Conservation (phyloP, 202 grass and related monocot genomes). For the Setaria viridis region DNA sequence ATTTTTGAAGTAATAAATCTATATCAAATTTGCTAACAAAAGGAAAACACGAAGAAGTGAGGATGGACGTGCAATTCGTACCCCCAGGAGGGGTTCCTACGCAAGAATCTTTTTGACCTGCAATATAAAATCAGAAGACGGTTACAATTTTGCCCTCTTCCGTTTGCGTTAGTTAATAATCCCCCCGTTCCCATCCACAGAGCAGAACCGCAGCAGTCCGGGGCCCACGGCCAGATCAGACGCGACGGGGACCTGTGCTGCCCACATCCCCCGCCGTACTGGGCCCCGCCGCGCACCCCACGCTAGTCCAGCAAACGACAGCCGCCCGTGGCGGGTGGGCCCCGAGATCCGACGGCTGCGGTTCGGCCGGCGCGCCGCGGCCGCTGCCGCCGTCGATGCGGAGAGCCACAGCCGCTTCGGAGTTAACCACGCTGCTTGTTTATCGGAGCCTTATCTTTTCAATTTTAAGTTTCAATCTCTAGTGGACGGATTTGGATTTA, state of each 20-base stretch:
- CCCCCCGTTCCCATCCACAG: background rate
- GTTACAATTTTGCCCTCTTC: conserved; percentile 43
- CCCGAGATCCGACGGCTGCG: conserved; percentile 31
- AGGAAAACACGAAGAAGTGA: no score
- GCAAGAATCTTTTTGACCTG: conserved; percentile 22
- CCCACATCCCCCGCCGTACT: background rate
- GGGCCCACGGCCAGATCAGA: conserved; percentile 55
- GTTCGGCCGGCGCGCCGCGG: conserved; percentile 33
- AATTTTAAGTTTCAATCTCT: background rate
- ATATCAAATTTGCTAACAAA: background rate
- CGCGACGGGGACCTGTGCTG: conserved; percentile 35
- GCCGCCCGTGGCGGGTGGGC: conserved; percentile 51
- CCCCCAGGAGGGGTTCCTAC: background rate
- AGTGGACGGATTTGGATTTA: conserved; percentile 14
- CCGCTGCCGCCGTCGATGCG: conserved; percentile 43
- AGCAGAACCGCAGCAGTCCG: background rate
- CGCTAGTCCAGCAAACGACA: conserved; percentile 20
- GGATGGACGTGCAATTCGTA: background rate
- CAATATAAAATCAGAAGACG: conserved; percentile 31
- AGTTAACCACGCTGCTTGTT: conserved; percentile 20
- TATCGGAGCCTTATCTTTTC: background rate
- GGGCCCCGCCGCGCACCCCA: background rate
- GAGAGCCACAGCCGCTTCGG: conserved; percentile 57
- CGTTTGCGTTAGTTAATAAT: background rate
- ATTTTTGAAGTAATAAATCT: background rate